Base-by-base conservation (phyloP, 192 early-diverging fungal species). In the Chytriomyces hyalinus region DNA sequence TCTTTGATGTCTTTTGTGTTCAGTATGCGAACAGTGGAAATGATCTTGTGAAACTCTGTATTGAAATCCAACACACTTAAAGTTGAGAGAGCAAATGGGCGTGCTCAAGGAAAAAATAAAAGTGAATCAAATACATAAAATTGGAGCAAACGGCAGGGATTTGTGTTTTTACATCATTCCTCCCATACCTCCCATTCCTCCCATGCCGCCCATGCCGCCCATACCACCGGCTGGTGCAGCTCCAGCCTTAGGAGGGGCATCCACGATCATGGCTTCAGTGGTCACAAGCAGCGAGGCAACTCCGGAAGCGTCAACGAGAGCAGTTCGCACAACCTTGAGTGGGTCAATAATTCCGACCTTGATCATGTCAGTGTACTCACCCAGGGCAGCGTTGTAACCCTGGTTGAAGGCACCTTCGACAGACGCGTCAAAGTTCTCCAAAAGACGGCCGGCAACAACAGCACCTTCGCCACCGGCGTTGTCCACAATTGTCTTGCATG, bases 281-380 rank as follows among this genome's bases (percentile, higher is more conserved):
- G 98, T 99, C 71, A 96, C 97, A 76, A 99, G 87, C 65, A 99
- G 90, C 78, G 93, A 95, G 59, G 98, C 97, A 81, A 98, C 97
- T 81, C 98, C 95, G 10, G 94, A 87, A 66, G 98, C 94, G 88
- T 99, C 97, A 73, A 98, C 92, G 62, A 99, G 87, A 28, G 95
- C 96, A 26, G 98, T 99, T 80, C 97, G 93, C 48, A 99, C 97
- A 60, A 99, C 98, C 92, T 99, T 99, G 88, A 95, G 91, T 49
- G 98, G 98, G 81, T 99, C 98, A 50, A 99, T 91, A 76, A 99
- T 95, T 78, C 98, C 98, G 84, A 89, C 91, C 83, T 95, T 89
- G 86, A 98, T 94, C 96, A 99, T 95, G 80, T 99, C 96, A 46
- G 89, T 92, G 85, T 98, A 99, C 77, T 94, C 93, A 78, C 94